Evolutionary conservation across 148 eudicot species (phyloP).

Genomic region (Polygonum aviculare): DNA sequence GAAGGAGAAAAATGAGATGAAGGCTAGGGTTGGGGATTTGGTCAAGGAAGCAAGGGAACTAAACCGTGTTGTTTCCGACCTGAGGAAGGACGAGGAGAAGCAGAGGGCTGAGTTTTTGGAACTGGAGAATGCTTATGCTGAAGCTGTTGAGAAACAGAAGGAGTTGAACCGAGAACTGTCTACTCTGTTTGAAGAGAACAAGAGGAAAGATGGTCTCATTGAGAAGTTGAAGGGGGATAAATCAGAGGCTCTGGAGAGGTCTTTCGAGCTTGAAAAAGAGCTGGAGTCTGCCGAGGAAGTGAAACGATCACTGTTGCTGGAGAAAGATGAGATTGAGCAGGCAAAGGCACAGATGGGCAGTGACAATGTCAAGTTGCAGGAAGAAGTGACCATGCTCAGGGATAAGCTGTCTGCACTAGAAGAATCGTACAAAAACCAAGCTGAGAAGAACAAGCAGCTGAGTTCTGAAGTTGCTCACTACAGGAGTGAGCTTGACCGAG

Average conservation of each 20-base stretch:
- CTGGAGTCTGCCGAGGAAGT: constrained; percentile 9
- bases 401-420: constrained; percentile 23
- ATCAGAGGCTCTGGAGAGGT: constrained; percentile 17
- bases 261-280: constrained; percentile 27
- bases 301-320: constrained; percentile 21
- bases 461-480: constrained; percentile 23
- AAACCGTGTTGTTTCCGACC: constrained; percentile 19
- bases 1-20: constrained; percentile 20
- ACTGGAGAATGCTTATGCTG: constrained; percentile 39
- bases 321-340: constrained; percentile 34
- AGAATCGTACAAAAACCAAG: constrained; percentile 16
- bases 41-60: constrained; percentile 22
- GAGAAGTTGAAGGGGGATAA: constrained; percentile 32
- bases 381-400: constrained; percentile 22
- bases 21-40: constrained; percentile 23
- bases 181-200: constrained; percentile 30
- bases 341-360: constrained; percentile 25
- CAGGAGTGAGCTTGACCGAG: constrained; percentile 24
- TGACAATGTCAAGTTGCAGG: constrained; percentile 31
- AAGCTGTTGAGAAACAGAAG: constrained; percentile 21
- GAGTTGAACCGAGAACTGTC: constrained; percentile 19
- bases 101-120: constrained; percentile 14
- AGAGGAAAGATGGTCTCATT: constrained; percentile 22
- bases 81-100: constrained; percentile 32
- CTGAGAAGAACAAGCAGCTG: constrained; percentile 25